Conservation (phyloP, 495 filamentous ascomycete genomes). For the Penicillium silybi region DNA sequence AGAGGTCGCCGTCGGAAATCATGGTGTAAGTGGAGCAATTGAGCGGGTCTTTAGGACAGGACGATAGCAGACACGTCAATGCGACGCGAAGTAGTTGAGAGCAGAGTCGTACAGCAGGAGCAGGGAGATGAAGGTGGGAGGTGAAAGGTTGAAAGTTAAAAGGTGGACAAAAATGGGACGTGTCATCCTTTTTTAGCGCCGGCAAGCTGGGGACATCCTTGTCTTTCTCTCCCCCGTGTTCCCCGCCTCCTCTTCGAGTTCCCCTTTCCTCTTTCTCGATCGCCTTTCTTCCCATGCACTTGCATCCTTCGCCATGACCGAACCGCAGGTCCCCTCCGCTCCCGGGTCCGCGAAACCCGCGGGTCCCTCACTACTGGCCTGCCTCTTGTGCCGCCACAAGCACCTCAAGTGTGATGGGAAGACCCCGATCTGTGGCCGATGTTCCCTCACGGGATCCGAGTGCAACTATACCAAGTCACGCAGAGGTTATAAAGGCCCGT, state of each 20-base stretch:
- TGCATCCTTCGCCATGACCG: slow-evolving; percentile 18
- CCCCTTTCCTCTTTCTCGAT: background rate
- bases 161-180: background rate
- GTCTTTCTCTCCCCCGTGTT: background rate
- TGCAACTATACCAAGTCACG: slow-evolving; percentile 48
- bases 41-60: background rate
- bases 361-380: slow-evolving; percentile 48
- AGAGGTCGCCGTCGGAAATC: slow-evolving; percentile 83
- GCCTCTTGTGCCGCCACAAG: slow-evolving; percentile 55
- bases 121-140: background rate
- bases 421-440: slow-evolving; percentile 42
- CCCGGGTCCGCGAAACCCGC: slow-evolving; percentile 18
- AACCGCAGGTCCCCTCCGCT: slow-evolving; percentile 11
- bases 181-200: background rate
- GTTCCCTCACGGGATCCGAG: slow-evolving; percentile 25
- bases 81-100: background rate
- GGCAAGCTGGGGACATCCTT: slow-evolving; percentile 1
- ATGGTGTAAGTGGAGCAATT: slow-evolving; percentile 42
- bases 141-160: background rate
- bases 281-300: slow-evolving; percentile 4
- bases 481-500: slow-evolving; percentile 45
- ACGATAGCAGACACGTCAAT: background rate
- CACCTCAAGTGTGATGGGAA: slow-evolving; percentile 53
- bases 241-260: slow-evolving; percentile 1
- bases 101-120: background rate